These are phyloP conservation scores for Apiotrichum veenhuisii DNA, from an alignment of 1,284 basidiomycete species.

Conservation along the genomic window DNA sequence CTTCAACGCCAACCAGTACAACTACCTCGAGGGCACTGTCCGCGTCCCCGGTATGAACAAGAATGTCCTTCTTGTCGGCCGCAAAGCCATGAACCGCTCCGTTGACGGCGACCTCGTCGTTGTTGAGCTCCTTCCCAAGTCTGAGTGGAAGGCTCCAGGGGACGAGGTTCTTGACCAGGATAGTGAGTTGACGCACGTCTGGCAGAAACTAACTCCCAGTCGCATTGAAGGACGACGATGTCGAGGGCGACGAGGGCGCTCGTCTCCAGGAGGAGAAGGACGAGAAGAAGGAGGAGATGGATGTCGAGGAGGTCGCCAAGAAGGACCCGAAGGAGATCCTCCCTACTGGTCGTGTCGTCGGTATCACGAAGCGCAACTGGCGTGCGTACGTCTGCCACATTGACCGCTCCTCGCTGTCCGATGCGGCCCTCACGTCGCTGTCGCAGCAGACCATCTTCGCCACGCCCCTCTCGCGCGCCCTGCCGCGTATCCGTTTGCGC, in stretches of 20 bases:
- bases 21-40: conserved; percentile 92
- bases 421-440: conserved; percentile 70
- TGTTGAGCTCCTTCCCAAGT: conserved; percentile 80
- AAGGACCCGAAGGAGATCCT: conserved; percentile 54
- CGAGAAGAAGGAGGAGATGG: conserved; percentile 34
- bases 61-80: conserved; percentile 78
- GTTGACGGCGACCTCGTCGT: conserved; percentile 92
- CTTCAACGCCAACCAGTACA: conserved; percentile 93
- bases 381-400: conserved; percentile 95
- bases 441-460: conserved; percentile 92
- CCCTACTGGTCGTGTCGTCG: conserved; percentile 88
- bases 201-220: conserved; percentile 52
- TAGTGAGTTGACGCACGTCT: conserved; percentile 52
- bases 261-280: conserved; percentile 51
- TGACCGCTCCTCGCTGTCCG: conserved; percentile 80
- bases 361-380: conserved; percentile 94
- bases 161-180: conserved; percentile 94
- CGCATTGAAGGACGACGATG: conserved; percentile 83
- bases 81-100: conserved; percentile 92
- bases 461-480: conserved; percentile 82
- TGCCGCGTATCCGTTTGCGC: conserved; percentile 89
- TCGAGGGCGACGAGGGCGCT: conserved; percentile 82
- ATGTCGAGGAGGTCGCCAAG: conserved; percentile 43
- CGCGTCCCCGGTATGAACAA: conserved; percentile 67
- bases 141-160: conserved; percentile 87